Conservation (phyloP, 2,329 filamentous ascomycete species). For the Fusarium clavum region DNA sequence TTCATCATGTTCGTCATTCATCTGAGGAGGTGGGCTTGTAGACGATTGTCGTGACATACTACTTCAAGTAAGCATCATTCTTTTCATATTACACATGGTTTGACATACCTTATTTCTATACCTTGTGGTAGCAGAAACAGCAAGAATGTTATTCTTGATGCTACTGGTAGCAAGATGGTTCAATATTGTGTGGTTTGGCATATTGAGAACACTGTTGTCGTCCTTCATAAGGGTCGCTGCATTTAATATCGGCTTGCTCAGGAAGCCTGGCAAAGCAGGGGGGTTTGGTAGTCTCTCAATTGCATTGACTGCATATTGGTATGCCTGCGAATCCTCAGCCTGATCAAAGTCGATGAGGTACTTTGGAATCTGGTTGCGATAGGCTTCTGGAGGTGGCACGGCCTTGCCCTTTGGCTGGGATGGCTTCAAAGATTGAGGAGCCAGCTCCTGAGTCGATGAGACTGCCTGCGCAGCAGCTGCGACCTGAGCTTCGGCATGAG, state of each 20-base stretch:
- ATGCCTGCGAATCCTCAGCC: conserved; percentile 79
- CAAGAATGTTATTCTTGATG: conserved; percentile 95
- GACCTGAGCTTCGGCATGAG: conserved; percentile 42
- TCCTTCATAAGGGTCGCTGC: conserved; percentile 93
- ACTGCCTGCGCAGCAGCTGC: conserved; percentile 21
- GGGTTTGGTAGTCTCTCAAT: conserved; percentile 85
- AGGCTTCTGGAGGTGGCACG: conserved; percentile 68
- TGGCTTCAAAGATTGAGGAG: conserved; percentile 5
- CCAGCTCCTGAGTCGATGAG: conserved; percentile 15
- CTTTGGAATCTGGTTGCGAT: conserved; percentile 80
- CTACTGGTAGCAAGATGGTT: conserved; percentile 98
- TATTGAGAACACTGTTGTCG: conserved; percentile 95
- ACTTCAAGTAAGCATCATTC: conserved; percentile 28
- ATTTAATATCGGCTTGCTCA: conserved; percentile 95
- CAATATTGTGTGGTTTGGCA: conserved; percentile 96
- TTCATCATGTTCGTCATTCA: background rate
- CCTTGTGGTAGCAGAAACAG: conserved; percentile 95
- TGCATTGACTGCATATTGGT: conserved; percentile 78
- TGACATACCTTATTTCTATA: conserved; percentile 88
- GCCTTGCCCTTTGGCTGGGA: conserved; percentile 64
- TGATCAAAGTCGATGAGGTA: conserved; percentile 91
- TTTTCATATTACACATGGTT: background rate
- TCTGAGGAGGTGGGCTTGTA: conserved; percentile 85
- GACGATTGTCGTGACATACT: conserved; percentile 98
- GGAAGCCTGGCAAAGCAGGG: conserved; percentile 87